Evolutionary conservation across 2,329 filamentous ascomycete genomes (phyloP).

Genomic region (Trichoderma hamatum): DNA sequence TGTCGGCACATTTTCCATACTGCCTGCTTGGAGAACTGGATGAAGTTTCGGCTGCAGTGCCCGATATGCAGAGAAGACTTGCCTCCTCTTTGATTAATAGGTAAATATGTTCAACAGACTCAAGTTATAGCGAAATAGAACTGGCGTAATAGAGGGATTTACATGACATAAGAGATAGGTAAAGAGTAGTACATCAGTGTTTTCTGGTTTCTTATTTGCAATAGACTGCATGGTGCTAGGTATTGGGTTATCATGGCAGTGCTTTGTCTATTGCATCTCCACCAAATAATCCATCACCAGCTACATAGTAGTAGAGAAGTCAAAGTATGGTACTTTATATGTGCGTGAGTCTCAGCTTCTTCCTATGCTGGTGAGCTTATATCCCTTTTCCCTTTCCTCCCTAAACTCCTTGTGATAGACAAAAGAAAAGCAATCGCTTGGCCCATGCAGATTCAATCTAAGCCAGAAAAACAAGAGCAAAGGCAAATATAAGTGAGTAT

Average conservation of each 20-base stretch:
- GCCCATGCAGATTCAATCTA: not conserved
- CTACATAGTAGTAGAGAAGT: not conserved
- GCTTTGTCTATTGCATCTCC: not conserved
- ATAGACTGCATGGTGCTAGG: too few relatives aligned
- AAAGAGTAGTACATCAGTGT: not conserved
- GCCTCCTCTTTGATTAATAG: constrained; percentile 68
- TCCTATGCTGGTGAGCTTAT: not conserved
- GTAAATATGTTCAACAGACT: not conserved
- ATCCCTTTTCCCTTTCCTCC: not conserved
- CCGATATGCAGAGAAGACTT: constrained; percentile 91
- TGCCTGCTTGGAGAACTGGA: constrained; percentile 90
- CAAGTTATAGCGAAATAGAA: not conserved
- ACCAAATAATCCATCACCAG: not conserved
- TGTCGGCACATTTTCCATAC: constrained; percentile 96
- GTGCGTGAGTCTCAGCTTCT: not conserved
- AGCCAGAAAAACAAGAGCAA: not conserved
- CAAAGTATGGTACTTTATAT: not conserved
- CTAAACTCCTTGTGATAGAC: not conserved
- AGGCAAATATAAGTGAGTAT: not conserved
- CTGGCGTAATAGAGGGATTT: not conserved
- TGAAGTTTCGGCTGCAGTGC: constrained; percentile 89
- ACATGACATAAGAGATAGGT: not conserved
- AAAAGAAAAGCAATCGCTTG: not conserved
- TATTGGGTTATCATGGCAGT: too few relatives aligned
- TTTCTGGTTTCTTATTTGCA: too few relatives aligned